Conservation (phyloP, 352 stramenopile species). For the Phytopythium sindhum region DNA sequence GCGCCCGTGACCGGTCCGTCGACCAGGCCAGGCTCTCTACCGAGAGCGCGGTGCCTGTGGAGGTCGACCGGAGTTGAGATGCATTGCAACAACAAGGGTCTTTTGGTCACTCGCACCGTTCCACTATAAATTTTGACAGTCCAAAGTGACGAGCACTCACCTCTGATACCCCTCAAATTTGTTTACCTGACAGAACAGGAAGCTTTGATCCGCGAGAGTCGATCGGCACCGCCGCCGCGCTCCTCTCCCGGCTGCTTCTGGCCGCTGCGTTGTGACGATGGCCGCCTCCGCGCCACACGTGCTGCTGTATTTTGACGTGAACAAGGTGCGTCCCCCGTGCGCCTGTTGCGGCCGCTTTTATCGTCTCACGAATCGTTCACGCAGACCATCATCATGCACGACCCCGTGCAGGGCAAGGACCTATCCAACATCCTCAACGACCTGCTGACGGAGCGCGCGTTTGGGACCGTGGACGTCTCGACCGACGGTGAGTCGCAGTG, state of each 20-base stretch:
- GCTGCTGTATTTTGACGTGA: slow-evolving; percentile 80
- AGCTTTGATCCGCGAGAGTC: background rate
- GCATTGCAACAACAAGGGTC: too few relatives aligned
- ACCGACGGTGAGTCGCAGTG: slow-evolving; percentile 25
- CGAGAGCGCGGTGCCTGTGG: background rate
- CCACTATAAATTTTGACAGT: slow-evolving; percentile 1
- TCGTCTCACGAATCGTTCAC: background rate
- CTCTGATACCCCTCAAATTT: background rate
- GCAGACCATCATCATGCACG: slow-evolving; percentile 82
- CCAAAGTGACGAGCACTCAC: background rate
- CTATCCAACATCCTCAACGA: slow-evolving; percentile 76
- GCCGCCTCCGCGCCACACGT: slow-evolving; percentile 29
- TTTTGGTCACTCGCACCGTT: background rate
- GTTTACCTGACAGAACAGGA: background rate
- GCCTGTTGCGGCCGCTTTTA: too few relatives aligned
- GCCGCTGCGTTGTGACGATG: background rate
- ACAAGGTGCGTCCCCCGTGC: slow-evolving; percentile 40
- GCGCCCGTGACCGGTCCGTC: slow-evolving; percentile 34
- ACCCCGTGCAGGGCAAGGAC: slow-evolving; percentile 74
- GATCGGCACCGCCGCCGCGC: background rate
- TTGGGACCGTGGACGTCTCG: slow-evolving; percentile 19
- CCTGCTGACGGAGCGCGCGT: slow-evolving; percentile 56
- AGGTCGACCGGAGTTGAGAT: background rate
- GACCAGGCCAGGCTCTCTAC: slow-evolving; percentile 12
- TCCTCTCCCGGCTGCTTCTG: background rate